These are phyloP conservation scores for Dendrobium chrysotoxum DNA, from an alignment of 106 monocot genomes.

Conservation along the genomic window DNA sequence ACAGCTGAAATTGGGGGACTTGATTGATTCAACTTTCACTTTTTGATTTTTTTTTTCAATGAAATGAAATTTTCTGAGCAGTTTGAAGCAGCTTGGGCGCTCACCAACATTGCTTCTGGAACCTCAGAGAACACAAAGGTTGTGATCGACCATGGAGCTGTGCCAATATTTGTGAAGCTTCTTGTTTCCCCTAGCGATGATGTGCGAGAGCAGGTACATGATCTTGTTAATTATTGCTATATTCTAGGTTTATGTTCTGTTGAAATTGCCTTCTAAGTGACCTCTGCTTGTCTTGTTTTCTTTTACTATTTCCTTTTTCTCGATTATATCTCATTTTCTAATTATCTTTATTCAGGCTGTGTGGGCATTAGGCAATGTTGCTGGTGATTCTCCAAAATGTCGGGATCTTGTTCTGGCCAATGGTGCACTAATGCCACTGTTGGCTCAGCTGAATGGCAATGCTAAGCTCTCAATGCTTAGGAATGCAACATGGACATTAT, in stretches of 20 bases:
- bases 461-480: conserved; percentile 70
- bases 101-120: conserved; percentile 59
- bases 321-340: not conserved
- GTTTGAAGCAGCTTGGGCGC: conserved; percentile 62
- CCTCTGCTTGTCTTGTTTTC: not conserved
- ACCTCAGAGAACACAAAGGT: conserved; percentile 57
- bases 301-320: not conserved
- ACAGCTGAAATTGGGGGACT: not conserved
- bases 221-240: not conserved
- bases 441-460: conserved; percentile 48
- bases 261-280: not conserved
- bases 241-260: not conserved
- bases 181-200: conserved; percentile 46
- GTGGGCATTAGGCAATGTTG: conserved; percentile 76
- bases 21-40: not conserved
- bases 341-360: conserved; percentile 31
- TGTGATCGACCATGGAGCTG: conserved; percentile 53
- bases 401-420: conserved; percentile 54
- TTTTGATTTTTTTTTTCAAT: not conserved
- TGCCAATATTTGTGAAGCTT: conserved; percentile 57
- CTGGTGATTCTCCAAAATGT: conserved; percentile 59
- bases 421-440: conserved; percentile 41
- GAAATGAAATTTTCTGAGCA: conserved; percentile 6
- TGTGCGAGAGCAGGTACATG: conserved; percentile 52
- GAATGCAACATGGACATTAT: conserved; percentile 80